Percentiles rank a stretch among this genome's conserved stretches.
These are phyloP conservation scores for Petunia secreta DNA, from an alignment of 257 asterid species.

Conservation along the genomic window DNA sequence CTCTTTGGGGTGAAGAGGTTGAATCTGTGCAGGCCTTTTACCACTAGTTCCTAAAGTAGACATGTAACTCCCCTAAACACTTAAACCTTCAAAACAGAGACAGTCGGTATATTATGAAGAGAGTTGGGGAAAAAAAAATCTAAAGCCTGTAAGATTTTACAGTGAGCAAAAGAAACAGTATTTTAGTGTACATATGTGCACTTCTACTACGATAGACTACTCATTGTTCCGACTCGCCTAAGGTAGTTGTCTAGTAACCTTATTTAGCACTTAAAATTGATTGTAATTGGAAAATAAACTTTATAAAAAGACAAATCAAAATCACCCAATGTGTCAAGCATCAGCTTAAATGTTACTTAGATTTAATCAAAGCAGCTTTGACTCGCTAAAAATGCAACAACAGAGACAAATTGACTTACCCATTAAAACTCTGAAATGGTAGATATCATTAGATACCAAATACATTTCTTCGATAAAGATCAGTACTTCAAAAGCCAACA, in stretches of 20 bases:
- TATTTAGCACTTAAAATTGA: constrained; percentile 6
- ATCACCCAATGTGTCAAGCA: constrained; percentile 5
- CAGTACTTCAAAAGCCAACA: background rate
- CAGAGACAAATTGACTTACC: background rate
- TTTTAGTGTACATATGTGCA: background rate
- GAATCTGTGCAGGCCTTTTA: background rate
- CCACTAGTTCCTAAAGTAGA: constrained; percentile 13
- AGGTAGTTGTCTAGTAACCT: background rate
- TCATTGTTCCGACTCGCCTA: constrained; percentile 1
- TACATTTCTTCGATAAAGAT: constrained; percentile 5
- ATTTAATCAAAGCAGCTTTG: constrained; percentile 9
- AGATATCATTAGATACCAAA: background rate
- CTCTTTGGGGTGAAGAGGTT: background rate
- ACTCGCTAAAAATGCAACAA: background rate
- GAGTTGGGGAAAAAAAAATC: background rate
- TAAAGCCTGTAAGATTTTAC: background rate
- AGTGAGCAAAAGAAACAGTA: too few species aligned
- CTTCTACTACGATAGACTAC: constrained; percentile 10
- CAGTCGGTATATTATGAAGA: background rate
- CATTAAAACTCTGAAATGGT: background rate
- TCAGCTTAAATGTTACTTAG: background rate
- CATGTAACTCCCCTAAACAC: constrained; percentile 1
- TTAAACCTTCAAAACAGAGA: constrained; percentile 1
- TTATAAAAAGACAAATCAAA: background rate
- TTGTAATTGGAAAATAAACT: background rate